Percentiles rank a stretch among this genome's conserved stretches.
Evolutionary conservation across 2,329 filamentous ascomycete species (phyloP).

Genomic region (Boeremia exigua): DNA sequence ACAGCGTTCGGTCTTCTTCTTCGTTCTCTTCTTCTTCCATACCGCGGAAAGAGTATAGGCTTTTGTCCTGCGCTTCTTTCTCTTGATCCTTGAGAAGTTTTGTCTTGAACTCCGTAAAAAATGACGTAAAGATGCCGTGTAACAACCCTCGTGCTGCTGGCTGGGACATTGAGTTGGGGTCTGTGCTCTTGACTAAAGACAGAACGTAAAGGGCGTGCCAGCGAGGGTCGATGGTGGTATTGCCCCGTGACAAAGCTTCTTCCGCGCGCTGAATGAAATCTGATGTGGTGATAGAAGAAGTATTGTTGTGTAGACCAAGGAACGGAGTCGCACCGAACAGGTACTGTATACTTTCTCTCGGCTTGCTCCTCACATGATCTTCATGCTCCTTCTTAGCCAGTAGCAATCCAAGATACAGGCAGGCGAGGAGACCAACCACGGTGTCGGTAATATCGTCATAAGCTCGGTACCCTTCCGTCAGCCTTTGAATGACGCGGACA

Average conservation of each 20-base stretch:
- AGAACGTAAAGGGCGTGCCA: constrained; percentile 46
- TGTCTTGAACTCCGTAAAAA: constrained; percentile 81
- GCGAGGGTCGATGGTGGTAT: constrained; percentile 39
- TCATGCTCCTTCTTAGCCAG: constrained; percentile 50
- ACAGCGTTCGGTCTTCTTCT: constrained; percentile 80
- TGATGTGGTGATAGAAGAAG: constrained; percentile 22
- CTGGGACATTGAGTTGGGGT: constrained; percentile 22
- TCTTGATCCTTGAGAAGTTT: constrained; percentile 78
- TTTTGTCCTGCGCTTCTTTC: constrained; percentile 73
- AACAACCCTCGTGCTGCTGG: constrained; percentile 53
- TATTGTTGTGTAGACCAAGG: constrained; percentile 30
- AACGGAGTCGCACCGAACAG: constrained; percentile 41
- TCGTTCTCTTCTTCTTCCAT: constrained; percentile 78
- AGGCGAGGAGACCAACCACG: constrained; percentile 78
- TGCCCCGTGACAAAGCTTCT: constrained; percentile 24
- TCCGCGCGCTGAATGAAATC: constrained; percentile 26
- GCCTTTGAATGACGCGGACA: constrained; percentile 71
- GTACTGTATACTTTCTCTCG: constrained; percentile 31
- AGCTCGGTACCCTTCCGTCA: constrained; percentile 72
- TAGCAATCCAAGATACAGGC: constrained; percentile 76
- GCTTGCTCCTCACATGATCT: constrained; percentile 17
- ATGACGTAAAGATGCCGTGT: constrained; percentile 70
- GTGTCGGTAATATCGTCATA: constrained; percentile 88
- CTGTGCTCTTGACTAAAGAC: constrained; percentile 32
- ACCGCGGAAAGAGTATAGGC: constrained; percentile 84